Evolutionary conservation across 208 protist genomes (phyloP).

Genomic region (Acanthamoeba healyi): DNA sequence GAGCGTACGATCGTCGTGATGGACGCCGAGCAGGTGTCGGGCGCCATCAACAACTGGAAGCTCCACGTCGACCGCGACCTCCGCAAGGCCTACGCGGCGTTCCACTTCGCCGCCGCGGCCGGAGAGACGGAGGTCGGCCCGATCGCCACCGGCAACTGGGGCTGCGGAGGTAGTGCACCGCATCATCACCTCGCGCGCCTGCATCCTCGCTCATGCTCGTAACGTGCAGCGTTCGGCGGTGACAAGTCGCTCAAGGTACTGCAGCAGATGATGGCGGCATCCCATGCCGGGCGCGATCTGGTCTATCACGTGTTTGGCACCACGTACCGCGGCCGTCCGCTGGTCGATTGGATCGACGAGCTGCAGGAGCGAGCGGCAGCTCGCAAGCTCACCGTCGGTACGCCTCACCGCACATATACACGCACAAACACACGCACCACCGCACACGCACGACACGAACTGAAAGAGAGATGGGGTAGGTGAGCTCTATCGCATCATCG

Average conservation of each 20-base stretch:
- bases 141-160: constrained; percentile 36
- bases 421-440: too few species aligned
- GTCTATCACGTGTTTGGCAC: neutral
- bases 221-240: neutral
- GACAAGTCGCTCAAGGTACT: constrained; percentile 38
- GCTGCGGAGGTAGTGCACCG: constrained; percentile 59
- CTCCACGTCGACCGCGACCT: constrained; percentile 18
- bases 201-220: too few species aligned
- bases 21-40: neutral
- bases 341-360: neutral
- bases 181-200: too few species aligned
- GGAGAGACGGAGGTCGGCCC: neutral
- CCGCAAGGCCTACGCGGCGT: constrained; percentile 1
- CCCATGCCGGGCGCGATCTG: neutral
- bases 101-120: neutral
- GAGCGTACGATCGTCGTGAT: neutral
- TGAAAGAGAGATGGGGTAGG: too few species aligned
- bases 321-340: neutral
- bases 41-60: neutral
- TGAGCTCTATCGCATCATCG: too few species aligned
- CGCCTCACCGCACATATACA: neutral
- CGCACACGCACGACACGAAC: too few species aligned
- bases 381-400: neutral
- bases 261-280: constrained; percentile 13
- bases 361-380: neutral